These are phyloP conservation scores for Ogataea ramenticola DNA, from an alignment of 805 yeast genomes.

Conservation along the genomic window DNA sequence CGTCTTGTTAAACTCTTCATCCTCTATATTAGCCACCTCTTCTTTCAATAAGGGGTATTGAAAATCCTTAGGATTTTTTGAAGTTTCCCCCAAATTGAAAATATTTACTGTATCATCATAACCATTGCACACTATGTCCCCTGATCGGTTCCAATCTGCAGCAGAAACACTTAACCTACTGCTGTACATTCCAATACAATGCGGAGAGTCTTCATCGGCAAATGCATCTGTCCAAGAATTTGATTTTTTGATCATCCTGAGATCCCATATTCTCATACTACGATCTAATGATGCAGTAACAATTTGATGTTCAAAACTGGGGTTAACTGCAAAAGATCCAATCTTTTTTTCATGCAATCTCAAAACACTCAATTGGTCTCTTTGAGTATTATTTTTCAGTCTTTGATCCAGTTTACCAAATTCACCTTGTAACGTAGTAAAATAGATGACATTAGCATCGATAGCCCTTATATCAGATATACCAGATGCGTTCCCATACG, in stretches of 20 bases:
- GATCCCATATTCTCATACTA: conserved; percentile 80
- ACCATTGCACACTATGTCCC: conserved; percentile 81
- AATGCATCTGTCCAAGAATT: conserved; percentile 53
- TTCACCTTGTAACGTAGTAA: conserved; percentile 76
- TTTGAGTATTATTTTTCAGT: conserved; percentile 20
- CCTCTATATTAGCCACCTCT: conserved; percentile 11
- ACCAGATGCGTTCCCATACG: conserved; percentile 52
- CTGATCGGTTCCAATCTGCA: conserved; percentile 71
- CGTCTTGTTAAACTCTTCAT: conserved; percentile 12
- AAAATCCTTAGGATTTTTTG: conserved; percentile 20
- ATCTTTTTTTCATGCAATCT: conserved; percentile 85
- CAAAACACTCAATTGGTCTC: conserved; percentile 26
- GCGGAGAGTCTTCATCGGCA: conserved; percentile 38
- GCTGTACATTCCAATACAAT: conserved; percentile 50
- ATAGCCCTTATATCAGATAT: conserved; percentile 67
- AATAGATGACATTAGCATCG: conserved; percentile 51
- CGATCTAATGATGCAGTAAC: conserved; percentile 90
- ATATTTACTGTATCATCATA: conserved; percentile 80
- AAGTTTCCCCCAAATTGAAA: conserved; percentile 44
- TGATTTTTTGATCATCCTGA: conserved; percentile 39
- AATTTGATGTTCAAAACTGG: conserved; percentile 52
- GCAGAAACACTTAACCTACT: conserved; percentile 79
- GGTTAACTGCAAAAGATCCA: conserved; percentile 82
- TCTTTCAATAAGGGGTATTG: conserved; percentile 9
- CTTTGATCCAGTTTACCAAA: conserved; percentile 72